These are phyloP conservation scores for Eucalyptus marginata DNA, from an alignment of 345 rosid species.

Conservation along the genomic window DNA sequence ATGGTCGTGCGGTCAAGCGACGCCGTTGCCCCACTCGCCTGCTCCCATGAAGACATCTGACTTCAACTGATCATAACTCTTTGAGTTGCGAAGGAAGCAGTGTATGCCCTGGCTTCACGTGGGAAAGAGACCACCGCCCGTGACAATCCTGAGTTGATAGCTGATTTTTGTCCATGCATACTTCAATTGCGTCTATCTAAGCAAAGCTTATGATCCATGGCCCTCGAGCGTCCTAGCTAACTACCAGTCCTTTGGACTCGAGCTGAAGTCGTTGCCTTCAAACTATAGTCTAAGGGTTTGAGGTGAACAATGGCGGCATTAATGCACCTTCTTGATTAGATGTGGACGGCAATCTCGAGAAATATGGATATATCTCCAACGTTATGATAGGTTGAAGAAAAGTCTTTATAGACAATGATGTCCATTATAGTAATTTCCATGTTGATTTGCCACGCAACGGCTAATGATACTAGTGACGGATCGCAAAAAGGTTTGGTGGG, in stretches of 20 bases:
- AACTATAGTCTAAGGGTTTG: background rate
- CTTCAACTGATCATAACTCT: background rate
- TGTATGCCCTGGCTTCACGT: background rate
- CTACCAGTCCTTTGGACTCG: background rate
- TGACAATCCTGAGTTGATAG: background rate
- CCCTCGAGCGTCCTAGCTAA: background rate
- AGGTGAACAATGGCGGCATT: background rate
- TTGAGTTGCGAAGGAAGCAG: background rate
- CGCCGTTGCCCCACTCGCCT: background rate
- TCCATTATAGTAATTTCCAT: background rate
- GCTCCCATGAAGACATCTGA: background rate
- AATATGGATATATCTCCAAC: rapidly evolving
- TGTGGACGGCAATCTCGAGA: background rate
- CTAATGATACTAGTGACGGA: rapidly evolving
- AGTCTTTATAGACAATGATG: rapidly evolving
- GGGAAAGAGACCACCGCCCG: background rate
- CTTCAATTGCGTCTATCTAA: background rate
- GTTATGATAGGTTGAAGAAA: background rate
- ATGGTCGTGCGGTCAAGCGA: background rate
- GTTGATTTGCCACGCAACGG: rapidly evolving
- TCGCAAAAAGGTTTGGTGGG: background rate
- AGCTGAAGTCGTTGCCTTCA: background rate
- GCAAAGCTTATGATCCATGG: background rate
- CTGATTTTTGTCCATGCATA: background rate
- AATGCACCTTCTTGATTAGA: background rate